Base-by-base conservation (phyloP, 2,329 filamentous ascomycete genomes). In the Neocucurbitaria cava region DNA sequence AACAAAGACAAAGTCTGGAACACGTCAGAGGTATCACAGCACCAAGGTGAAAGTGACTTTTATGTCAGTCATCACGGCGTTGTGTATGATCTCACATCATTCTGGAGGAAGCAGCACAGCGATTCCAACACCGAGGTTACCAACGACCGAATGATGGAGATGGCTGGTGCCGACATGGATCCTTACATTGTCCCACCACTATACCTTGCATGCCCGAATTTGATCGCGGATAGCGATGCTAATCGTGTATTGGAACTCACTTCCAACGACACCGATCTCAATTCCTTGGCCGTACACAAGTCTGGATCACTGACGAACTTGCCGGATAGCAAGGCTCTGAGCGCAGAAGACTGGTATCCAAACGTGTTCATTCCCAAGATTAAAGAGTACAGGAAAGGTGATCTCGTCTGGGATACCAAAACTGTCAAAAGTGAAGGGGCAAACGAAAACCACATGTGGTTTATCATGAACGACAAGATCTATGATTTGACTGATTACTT, bases 401-500 rank as follows among this genome's bases (percentile, higher is more conserved):
- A 94, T 33, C 79, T 98, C 0, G 95, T 98, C 1, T 90, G 85
- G 80, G 83, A 87, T 38, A 81, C 77, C 41, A 74, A 77, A 1
- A 80, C 79, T 1, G 80, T 99, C 56, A 77, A 83, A 53, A 78
- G 76, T 0, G 82, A 96, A 59, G 95, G 92, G 18, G 72, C 85
- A 24, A 78, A 89, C 30, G 77, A 87, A 15, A 82, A 86, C 49
- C 88, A 90, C 64, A 84, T 85, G 70, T 98, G 95, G 92, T 89
- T 91, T 59, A 89, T 90, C 49, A 86, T 96, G 57, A 82, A 91
- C 26, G 82, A 87, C 49, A 84, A 83, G 46, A 82, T 99, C 18
- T 98, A 95, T 72, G 96, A 99, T 72, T 77, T 99, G 49, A 96
- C 91, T 0, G 86, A 98, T 73, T 99, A 99, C 78, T 94, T 93